A percentile compares a stretch with the other conserved stretches of the same genome.
These are phyloP conservation scores for Penicillium paradoxum DNA, from an alignment of 495 filamentous ascomycete genomes.

Conservation along the genomic window DNA sequence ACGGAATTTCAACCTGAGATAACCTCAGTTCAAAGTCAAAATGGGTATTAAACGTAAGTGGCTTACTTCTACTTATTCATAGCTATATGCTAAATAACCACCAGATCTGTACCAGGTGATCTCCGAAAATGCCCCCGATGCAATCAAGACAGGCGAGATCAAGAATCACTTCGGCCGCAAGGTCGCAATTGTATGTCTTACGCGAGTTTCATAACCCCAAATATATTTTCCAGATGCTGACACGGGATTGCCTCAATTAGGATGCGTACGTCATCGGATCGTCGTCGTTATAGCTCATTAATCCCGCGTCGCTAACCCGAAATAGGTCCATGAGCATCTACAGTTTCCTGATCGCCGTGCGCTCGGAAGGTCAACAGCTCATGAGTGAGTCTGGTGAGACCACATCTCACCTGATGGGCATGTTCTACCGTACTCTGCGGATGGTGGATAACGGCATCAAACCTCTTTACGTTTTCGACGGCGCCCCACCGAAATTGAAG, in stretches of 20 bases:
- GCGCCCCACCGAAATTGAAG: conserved; percentile 93
- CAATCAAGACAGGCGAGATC: conserved; percentile 94
- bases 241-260: conserved; percentile 31
- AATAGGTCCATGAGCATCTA: conserved; percentile 96
- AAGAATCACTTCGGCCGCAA: conserved; percentile 98
- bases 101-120: conserved; percentile 78
- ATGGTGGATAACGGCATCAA: conserved; percentile 99
- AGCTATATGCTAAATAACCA: conserved; percentile 8
- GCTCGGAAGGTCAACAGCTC: conserved; percentile 91
- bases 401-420: conserved; percentile 96
- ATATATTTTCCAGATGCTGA: neutral
- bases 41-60: conserved; percentile 87
- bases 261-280: conserved; percentile 67
- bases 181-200: conserved; percentile 77
- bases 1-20: neutral
- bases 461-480: conserved; percentile 96
- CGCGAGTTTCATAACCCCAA: neutral
- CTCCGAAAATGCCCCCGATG: conserved; percentile 84
- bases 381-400: conserved; percentile 92
- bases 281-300: neutral
- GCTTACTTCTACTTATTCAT: neutral
- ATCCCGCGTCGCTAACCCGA: conserved; percentile 14
- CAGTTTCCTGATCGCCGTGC: conserved; percentile 95
- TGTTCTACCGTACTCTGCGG: conserved; percentile 97
- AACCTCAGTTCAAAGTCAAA: conserved; percentile 15